Conservation (phyloP, 805 yeast genomes). For the Candida namnaoensis region DNA sequence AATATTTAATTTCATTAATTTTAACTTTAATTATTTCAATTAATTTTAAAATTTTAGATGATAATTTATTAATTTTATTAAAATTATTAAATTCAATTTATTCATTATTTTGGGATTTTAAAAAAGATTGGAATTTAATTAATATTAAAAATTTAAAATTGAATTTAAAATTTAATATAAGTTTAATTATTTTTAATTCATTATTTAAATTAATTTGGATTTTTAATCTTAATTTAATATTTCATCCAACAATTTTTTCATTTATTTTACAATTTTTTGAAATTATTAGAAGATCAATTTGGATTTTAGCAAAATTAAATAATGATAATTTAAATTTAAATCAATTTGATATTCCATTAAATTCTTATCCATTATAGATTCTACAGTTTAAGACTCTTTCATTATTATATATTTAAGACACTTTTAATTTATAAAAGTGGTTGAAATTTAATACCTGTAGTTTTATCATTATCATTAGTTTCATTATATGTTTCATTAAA, state of each 20-base stretch:
- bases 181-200: neutral
- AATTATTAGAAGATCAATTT: constrained; percentile 74
- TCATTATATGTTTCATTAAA: too few relatives aligned
- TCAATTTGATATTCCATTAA: too few relatives aligned
- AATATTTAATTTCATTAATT: constrained; percentile 49
- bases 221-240: neutral
- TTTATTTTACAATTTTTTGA: constrained; percentile 61
- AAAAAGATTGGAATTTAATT: constrained; percentile 69
- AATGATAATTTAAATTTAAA: constrained; percentile 35
- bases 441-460: neutral
- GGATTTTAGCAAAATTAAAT: constrained; percentile 84
- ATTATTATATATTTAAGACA: too few relatives aligned
- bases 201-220: neutral
- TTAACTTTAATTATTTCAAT: constrained; percentile 14
- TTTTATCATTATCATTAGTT: too few relatives aligned
- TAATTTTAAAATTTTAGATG: constrained; percentile 8
- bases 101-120: constrained; percentile 83
- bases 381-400: too few relatives aligned
- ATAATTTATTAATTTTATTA: constrained; percentile 22
- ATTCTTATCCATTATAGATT: too few relatives aligned
- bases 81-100: constrained; percentile 63
- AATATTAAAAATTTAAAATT: too few relatives aligned
- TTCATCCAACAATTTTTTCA: constrained; percentile 13
- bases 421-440: neutral
- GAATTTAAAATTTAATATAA: neutral